Base-by-base conservation (phyloP, 306 rosid species). In the Gillenia trifoliata region DNA sequence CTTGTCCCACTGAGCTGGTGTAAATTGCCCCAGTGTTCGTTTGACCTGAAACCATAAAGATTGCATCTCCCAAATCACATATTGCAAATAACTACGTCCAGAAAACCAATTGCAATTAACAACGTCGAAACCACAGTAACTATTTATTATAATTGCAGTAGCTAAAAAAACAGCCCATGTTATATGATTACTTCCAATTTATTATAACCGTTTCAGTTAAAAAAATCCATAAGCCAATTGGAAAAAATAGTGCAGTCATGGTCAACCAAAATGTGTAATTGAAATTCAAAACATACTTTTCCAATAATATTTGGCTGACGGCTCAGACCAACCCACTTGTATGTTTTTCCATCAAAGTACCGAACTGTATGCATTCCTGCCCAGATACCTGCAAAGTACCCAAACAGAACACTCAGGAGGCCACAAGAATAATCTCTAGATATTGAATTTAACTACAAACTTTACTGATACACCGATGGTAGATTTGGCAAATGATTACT, bases 281-380 rank as follows among this genome's bases (percentile, higher is more conserved):
- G 78, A 66, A 77, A 61, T 43, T 79, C 66, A 49, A 78, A 34
- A 29, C 97, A 47, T 87, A 92, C 99, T 78, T 89, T 95, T 83
- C 90, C 98, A 13, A 95, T 78, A 80, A 95, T 95, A 83, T 85
- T 92, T n/a, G 99, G 99, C 77, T 95, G 99, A 61, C 91, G 96
- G 79, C 99, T 95, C 71, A 95, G 87, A 84, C 99, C 99, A 29
- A 92, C 98, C 98, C 99, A 95, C 83, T 95, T 95, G 82, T 95
- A 95, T 43, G 99, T 95, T 86, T 90, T 92, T 72, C 99, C 99
- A 33, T 95, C 99, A 33, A 95, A 95, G 86, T 95, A 92, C 71
- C 98, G 83, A 66, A 95, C 99, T 49, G 98, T 95, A 78, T 85
- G 85, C 99, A 95, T 95, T 82, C 99, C 99, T 36, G 99, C 99